These are phyloP conservation scores for Chenopodium berlandieri DNA, from an alignment of 148 eudicot species.

Conservation along the genomic window DNA sequence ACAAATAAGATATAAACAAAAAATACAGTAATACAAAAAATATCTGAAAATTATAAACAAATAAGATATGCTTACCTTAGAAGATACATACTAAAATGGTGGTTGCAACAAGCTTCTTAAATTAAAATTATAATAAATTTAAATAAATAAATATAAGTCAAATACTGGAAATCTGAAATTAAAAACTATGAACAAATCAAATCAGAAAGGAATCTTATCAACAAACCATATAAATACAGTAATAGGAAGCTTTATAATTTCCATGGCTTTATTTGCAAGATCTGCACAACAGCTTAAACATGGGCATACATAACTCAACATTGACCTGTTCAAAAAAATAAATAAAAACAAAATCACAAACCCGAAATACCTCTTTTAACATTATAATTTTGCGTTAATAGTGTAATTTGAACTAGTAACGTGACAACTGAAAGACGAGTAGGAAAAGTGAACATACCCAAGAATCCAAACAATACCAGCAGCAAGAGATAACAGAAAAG, in stretches of 20 bases:
- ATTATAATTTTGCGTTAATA: background rate
- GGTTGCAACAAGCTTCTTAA: no score
- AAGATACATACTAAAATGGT: background rate
- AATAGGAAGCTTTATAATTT: constrained; percentile 52
- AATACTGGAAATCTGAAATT: background rate
- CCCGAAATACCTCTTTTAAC: no score
- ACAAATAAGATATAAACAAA: no score
- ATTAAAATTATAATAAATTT: no score
- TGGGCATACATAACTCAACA: constrained; percentile 60
- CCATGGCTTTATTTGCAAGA: constrained; percentile 53
- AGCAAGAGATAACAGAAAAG: constrained; percentile 52
- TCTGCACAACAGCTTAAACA: constrained; percentile 59
- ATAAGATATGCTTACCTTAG: background rate
- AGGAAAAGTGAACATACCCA: constrained; percentile 36
- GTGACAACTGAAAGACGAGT: background rate
- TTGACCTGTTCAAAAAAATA: constrained; percentile 32
- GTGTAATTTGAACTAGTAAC: background rate
- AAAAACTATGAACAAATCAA: background rate
- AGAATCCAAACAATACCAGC: constrained; percentile 63
- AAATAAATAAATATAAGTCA: no score
- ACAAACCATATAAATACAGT: constrained; percentile 57
- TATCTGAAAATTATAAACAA: background rate
- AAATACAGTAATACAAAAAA: background rate
- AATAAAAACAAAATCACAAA: background rate
- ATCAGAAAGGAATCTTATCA: constrained; percentile 54